Evolutionary conservation across 2,329 filamentous ascomycete species (phyloP), one percentile per base, ranked within the genome.

Genomic region (Massarina eburnea): DNA sequence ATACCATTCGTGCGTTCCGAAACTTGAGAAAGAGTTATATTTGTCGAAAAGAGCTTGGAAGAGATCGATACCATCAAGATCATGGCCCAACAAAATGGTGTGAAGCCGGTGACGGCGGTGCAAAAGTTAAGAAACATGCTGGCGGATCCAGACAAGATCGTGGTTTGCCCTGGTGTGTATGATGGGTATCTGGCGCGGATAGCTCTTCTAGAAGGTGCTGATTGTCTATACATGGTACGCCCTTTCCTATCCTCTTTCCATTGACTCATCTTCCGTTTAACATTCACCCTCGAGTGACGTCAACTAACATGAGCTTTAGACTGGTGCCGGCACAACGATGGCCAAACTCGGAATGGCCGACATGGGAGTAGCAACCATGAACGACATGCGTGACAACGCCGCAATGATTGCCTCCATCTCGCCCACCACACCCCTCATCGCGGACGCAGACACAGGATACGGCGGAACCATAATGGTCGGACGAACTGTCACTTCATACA

Each of bases 121-220:
- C 50, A 67, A 46, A 68, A 58, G 43, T 42, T 71, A 32, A 56
- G 68, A 22, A 43, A 43, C 8, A 59, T 68, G 59, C 43, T 71
- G 18, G 59, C 58, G 5, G 59, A 69, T 43, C 51, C 55, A 6
- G 54, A 61, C 1, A 66, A 68, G 55, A 37, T 70, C 29, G 59
- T 87, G 30, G 75, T 85, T 2, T 82, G 79, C 41, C 84, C 83
- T 0, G 84, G 84, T 24, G 83, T 88, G 2, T 86, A 86, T 59
- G 84, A 88, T 72, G 84, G 84, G 10, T 77, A 86, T 43, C 82
- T 81, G 2, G 83, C 84, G 0, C 74, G 84, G 1, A 78, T 88
- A 45, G 83, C 83, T 1, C 72, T 85, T 18, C 71, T 76, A 33
- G 73, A 80, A n/a, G 83, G 83, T 4, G 86, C 85, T 48, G 78